phyloP scores from a whole-genome alignment of 2,329 filamentous ascomycete genomes.

The Chaetothyriales sp. region DNA sequence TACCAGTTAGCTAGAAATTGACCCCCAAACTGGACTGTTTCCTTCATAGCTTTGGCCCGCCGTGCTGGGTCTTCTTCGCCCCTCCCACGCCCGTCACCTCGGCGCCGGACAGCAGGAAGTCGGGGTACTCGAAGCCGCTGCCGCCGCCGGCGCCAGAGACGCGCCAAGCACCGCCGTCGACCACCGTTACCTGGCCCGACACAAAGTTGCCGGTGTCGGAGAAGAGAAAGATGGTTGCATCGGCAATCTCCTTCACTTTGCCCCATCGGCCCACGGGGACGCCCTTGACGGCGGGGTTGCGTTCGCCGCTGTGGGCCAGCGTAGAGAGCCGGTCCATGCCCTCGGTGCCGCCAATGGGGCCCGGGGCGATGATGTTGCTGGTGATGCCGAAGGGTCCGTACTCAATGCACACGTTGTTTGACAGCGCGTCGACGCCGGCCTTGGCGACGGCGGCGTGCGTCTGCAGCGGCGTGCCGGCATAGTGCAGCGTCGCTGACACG shows the following conservation, averaged over 20 bases:
- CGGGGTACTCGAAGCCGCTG: conserved; percentile 38
- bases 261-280: conserved; percentile 69
- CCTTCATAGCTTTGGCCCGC: conserved; percentile 19
- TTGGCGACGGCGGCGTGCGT: conserved; percentile 87
- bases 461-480: conserved; percentile 72
- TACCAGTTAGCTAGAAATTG: no score
- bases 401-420: conserved; percentile 67
- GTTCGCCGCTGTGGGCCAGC: conserved; percentile 37
- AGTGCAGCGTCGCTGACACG: conserved; percentile 83
- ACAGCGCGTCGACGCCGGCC: conserved; percentile 75
- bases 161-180: conserved; percentile 42
- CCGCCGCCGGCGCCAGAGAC: conserved; percentile 7
- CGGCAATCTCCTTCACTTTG: conserved; percentile 72
- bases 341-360: conserved; percentile 75
- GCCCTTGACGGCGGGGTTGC: conserved; percentile 23
- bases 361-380: conserved; percentile 78
- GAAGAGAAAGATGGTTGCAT: conserved; percentile 82
- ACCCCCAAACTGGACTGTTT: neutral
- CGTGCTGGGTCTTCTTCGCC: conserved; percentile 40
- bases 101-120: conserved; percentile 42
- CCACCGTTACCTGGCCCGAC: conserved; percentile 66
- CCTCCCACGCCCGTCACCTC: conserved; percentile 43
- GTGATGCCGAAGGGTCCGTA: conserved; percentile 78
- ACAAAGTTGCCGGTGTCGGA: conserved; percentile 76
- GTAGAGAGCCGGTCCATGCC: conserved; percentile 53